Evolutionary conservation across 1,284 basidiomycete species (phyloP).

Genomic region (Sporisorium iseilematis-ciliati): DNA sequence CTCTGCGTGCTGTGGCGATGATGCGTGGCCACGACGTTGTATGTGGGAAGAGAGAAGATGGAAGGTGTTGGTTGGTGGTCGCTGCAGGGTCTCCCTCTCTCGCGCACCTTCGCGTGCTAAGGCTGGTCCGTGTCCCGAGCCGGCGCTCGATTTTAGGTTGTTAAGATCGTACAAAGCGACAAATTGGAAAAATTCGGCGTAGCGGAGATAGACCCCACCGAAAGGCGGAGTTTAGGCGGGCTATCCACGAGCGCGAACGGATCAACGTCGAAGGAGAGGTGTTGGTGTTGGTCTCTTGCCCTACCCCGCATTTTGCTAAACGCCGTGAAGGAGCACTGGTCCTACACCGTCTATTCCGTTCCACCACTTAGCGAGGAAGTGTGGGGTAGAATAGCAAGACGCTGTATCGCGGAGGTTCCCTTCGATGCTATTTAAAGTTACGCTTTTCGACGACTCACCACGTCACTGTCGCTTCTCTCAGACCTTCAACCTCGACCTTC

Average conservation of each 20-base stretch:
- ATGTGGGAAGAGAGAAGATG: neutral
- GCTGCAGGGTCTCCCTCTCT: conserved; percentile 13
- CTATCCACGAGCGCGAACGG: conserved; percentile 2
- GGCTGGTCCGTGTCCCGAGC: neutral
- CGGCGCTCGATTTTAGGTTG: neutral
- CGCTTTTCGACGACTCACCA: neutral
- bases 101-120: neutral
- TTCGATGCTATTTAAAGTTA: neutral
- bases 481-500: neutral
- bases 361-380: neutral
- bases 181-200: neutral
- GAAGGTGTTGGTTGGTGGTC: conserved; percentile 1
- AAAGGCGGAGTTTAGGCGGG: conserved; percentile 13
- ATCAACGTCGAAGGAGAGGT: conserved; percentile 1
- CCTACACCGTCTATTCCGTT: too few relatives aligned
- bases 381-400: neutral
- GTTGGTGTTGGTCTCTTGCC: conserved; percentile 10
- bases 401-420: neutral
- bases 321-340: too few relatives aligned
- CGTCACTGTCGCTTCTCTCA: too few relatives aligned
- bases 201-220: conserved; percentile 6
- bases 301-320: conserved; percentile 9
- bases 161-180: neutral
- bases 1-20: neutral
- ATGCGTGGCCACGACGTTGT: too few relatives aligned